phyloP scores from a whole-genome alignment of 805 yeast species.

The Barnettozyma salicaria region DNA sequence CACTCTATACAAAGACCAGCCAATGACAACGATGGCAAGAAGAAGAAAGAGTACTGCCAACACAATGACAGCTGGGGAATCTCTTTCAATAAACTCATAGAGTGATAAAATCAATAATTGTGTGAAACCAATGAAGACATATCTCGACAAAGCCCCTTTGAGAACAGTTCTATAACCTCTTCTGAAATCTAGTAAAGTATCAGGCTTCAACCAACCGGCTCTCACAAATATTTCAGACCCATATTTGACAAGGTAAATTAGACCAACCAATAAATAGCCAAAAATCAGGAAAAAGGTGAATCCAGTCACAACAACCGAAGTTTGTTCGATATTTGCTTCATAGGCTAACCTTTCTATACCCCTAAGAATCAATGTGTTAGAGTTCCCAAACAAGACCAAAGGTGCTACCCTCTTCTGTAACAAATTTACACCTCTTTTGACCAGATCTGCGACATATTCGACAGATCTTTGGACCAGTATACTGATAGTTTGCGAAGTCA shows the following conservation, averaged over 20 bases:
- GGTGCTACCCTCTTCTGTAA: slow-evolving; percentile 33
- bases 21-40: slow-evolving; percentile 52
- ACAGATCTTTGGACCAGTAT: slow-evolving; percentile 70
- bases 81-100: slow-evolving; percentile 80
- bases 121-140: slow-evolving; percentile 79
- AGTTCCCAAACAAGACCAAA: slow-evolving; percentile 41
- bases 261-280: slow-evolving; percentile 63
- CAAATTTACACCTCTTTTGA: slow-evolving; percentile 25
- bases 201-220: slow-evolving; percentile 44
- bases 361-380: slow-evolving; percentile 61
- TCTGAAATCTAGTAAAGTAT: slow-evolving; percentile 44
- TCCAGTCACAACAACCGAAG: slow-evolving; percentile 80
- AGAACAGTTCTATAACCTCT: slow-evolving; percentile 51
- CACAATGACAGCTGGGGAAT: slow-evolving; percentile 85
- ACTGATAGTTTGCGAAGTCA: slow-evolving; percentile 54
- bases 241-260: slow-evolving; percentile 51
- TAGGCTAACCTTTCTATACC: slow-evolving; percentile 85
- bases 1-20: slow-evolving; percentile 63
- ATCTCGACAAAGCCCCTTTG: slow-evolving; percentile 76
- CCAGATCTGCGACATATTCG: slow-evolving; percentile 20
- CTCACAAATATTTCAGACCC: slow-evolving; percentile 42
- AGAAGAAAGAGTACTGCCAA: slow-evolving; percentile 68
- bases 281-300: slow-evolving; percentile 78
- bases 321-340: slow-evolving; percentile 70
- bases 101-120: slow-evolving; percentile 72